Evolutionary conservation across 768 basidiomycete species (phyloP).

Genomic region (Lactarius sanguifluus): DNA sequence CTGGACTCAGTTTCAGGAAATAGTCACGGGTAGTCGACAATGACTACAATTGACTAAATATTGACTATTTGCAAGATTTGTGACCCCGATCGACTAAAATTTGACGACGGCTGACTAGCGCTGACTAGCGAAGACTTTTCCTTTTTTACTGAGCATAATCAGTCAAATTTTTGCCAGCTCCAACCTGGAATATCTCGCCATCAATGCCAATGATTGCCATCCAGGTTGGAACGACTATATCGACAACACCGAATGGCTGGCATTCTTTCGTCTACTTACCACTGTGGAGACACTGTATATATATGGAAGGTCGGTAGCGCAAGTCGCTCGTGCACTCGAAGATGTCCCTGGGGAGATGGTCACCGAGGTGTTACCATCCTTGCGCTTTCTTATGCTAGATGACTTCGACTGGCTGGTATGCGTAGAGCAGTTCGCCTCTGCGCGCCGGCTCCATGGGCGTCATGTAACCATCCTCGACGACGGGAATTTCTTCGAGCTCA

Average conservation of each 20-base stretch:
- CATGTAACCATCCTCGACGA: neutral
- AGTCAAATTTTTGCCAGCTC: neutral
- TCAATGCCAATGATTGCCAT: neutral
- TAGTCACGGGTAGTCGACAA: too few relatives aligned
- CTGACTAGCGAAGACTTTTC: too few relatives aligned
- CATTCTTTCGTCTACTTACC: neutral
- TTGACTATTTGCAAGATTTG: too few relatives aligned
- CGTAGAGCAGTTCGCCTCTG: neutral
- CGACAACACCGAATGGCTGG: neutral
- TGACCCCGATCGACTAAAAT: too few relatives aligned
- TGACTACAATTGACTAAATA: too few relatives aligned
- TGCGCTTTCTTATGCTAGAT: neutral
- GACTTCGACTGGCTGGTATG: neutral
- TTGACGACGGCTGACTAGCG: too few relatives aligned
- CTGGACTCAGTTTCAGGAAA: too few relatives aligned
- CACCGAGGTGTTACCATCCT: neutral
- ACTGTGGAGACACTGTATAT: too few relatives aligned
- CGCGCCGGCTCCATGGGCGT: neutral
- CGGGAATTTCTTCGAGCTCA: neutral
- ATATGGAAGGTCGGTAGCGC: too few relatives aligned
- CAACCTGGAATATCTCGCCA: neutral
- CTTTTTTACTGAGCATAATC: too few relatives aligned
- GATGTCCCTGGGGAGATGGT: neutral
- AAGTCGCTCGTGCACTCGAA: neutral
- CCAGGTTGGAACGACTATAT: neutral